A percentile compares a stretch with the other conserved stretches of the same genome.
phyloP scores from a whole-genome alignment of 306 rosid species.

The Rubus parviflorus region DNA sequence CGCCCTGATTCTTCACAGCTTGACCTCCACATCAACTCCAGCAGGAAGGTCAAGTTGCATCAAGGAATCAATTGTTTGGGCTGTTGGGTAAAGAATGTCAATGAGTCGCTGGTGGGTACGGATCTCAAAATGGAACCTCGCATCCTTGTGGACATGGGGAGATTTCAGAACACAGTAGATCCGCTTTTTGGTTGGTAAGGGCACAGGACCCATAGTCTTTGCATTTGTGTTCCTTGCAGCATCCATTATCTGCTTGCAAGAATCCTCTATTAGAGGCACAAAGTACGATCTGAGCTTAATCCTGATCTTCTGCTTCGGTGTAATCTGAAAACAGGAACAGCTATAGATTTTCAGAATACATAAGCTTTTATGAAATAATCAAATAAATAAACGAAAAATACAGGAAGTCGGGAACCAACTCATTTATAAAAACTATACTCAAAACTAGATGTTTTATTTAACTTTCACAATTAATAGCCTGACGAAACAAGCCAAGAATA shows the following conservation, averaged over 20 bases:
- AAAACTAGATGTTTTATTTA: not conserved
- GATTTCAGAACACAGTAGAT: slow-evolving; percentile 87
- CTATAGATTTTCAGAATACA: slow-evolving; percentile 21
- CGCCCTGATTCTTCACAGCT: slow-evolving; percentile 51
- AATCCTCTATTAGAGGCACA: slow-evolving; percentile 89
- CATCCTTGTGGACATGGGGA: slow-evolving; percentile 92
- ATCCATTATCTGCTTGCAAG: slow-evolving; percentile 96
- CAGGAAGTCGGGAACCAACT: not conserved
- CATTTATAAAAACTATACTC: not conserved
- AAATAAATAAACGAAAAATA: not conserved
- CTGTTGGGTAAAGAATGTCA: slow-evolving; percentile 91
- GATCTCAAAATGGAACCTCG: slow-evolving; percentile 89
- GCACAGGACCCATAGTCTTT: slow-evolving; percentile 98
- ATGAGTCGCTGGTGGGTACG: slow-evolving; percentile 98
- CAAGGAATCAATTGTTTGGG: slow-evolving; percentile 91
- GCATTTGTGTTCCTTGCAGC: slow-evolving; percentile 93
- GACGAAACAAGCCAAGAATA: not conserved
- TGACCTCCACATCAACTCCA: slow-evolving; percentile 98
- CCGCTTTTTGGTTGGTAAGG: slow-evolving; percentile 90
- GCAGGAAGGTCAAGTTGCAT: slow-evolving; percentile 98
- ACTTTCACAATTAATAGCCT: not conserved
- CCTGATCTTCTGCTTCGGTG: slow-evolving; percentile 94
- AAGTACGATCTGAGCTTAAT: slow-evolving; percentile 95
- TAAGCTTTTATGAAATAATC: not conserved
- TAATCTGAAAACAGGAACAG: slow-evolving; percentile 51